Evolutionary conservation across 148 eudicot genomes (phyloP).

Genomic region (Silene latifolia): DNA sequence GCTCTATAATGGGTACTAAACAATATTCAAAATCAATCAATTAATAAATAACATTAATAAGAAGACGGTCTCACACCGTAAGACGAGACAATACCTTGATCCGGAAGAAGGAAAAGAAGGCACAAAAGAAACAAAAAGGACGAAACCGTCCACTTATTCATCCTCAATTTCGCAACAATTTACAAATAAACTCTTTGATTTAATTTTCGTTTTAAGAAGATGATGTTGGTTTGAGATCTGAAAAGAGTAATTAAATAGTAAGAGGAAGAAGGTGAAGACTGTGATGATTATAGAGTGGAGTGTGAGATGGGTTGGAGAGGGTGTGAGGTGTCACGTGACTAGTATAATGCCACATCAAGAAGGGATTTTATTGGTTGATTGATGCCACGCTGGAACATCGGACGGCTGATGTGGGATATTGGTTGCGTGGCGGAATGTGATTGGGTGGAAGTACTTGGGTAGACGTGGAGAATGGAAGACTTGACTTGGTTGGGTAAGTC

Average conservation of each 20-base stretch:
- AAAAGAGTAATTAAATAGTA: constrained; percentile 12
- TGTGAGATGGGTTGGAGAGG: neutral
- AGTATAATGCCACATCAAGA: constrained; percentile 25
- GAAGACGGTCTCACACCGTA: too few species aligned
- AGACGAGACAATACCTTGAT: constrained; percentile 66
- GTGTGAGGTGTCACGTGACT: constrained; percentile 22
- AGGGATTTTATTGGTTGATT: constrained; percentile 33
- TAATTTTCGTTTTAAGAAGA: too few species aligned
- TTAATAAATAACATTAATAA: too few species aligned
- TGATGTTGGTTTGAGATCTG: neutral
- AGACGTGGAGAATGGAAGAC: constrained; percentile 40
- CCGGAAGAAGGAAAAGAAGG: constrained; percentile 74
- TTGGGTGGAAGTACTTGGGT: constrained; percentile 34
- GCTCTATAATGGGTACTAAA: too few species aligned
- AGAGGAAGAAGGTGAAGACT: neutral
- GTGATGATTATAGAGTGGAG: neutral
- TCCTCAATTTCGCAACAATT: constrained; percentile 9
- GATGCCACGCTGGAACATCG: constrained; percentile 50
- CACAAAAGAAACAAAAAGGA: constrained; percentile 69
- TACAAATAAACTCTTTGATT: too few species aligned
- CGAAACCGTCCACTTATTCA: constrained; percentile 91
- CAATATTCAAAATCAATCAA: too few species aligned
- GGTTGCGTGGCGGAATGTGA: constrained; percentile 44
- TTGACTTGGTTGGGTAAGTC: constrained; percentile 1
- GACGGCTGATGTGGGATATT: constrained; percentile 24